Conservation (phyloP, 176 grass and related monocot genomes). For the Zoysia pacifica region DNA sequence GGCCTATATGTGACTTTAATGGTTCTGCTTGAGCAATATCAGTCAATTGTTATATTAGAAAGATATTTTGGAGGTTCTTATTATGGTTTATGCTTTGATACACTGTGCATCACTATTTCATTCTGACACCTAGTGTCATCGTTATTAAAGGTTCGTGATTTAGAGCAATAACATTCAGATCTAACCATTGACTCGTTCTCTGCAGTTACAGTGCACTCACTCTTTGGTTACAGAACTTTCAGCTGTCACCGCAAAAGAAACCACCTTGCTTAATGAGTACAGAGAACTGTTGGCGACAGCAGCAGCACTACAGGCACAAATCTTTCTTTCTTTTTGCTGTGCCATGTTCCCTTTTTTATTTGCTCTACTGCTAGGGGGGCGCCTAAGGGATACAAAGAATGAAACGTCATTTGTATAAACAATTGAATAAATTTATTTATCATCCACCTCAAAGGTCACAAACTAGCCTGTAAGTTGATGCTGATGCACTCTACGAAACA, state of each 20-base stretch:
- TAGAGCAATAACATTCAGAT: not conserved
- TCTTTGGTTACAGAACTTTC: slow-evolving; percentile 83
- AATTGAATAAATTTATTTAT: not conserved
- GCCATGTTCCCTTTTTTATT: slow-evolving; percentile 12
- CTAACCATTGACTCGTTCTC: slow-evolving; percentile 41
- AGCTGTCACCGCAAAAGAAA: slow-evolving; percentile 72
- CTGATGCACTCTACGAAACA: too few relatives aligned
- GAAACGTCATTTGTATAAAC: not conserved
- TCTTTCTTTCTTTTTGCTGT: slow-evolving; percentile 4
- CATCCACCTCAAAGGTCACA: not conserved
- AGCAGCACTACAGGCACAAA: slow-evolving; percentile 69
- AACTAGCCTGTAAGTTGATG: not conserved
- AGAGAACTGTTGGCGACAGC: slow-evolving; percentile 72
- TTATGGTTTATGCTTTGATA: slow-evolving; percentile 29
- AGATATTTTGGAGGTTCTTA: slow-evolving; percentile 22
- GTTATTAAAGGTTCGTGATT: not conserved
- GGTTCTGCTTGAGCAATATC: slow-evolving; percentile 7
- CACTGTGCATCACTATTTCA: not conserved
- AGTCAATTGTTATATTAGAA: slow-evolving; percentile 23
- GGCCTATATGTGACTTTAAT: not conserved
- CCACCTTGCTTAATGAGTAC: slow-evolving; percentile 67
- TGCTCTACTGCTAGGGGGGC: too few relatives aligned
- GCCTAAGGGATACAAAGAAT: too few relatives aligned
- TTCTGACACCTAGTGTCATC: not conserved
- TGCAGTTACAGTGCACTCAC: slow-evolving; percentile 74